Percentiles rank a stretch among this genome's conserved stretches.
These are phyloP conservation scores for Linnemannia zychae DNA, from an alignment of 192 early-diverging fungal genomes.

Conservation along the genomic window DNA sequence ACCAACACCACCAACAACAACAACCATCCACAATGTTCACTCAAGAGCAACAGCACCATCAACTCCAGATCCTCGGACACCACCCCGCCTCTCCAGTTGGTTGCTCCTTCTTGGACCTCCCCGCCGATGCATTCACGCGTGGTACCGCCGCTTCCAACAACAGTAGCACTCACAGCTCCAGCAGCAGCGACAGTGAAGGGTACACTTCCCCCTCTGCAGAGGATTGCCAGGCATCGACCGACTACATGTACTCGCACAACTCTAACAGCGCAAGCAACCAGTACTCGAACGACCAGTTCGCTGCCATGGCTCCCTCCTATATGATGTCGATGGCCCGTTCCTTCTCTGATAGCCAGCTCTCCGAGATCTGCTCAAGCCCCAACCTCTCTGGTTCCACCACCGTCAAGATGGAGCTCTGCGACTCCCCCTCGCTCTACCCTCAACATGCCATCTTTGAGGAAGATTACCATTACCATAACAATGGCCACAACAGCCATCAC, in stretches of 20 bases:
- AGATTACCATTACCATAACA: slow-evolving; percentile 16
- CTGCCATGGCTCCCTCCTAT: slow-evolving; percentile 27
- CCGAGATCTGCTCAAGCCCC: slow-evolving; percentile 20
- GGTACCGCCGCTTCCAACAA: background rate
- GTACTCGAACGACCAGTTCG: slow-evolving; percentile 43
- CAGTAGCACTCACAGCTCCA: background rate
- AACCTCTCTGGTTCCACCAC: slow-evolving; percentile 7
- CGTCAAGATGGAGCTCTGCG: slow-evolving; percentile 26
- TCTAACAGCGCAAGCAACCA: slow-evolving; percentile 10
- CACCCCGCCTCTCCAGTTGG: slow-evolving; percentile 41
- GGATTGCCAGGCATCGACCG: slow-evolving; percentile 31
- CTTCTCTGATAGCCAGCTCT: slow-evolving; percentile 38
- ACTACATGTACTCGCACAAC: slow-evolving; percentile 19
- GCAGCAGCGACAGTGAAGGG: background rate
- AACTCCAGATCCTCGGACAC: slow-evolving; percentile 43
- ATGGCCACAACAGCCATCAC: background rate
- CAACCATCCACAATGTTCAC: slow-evolving; percentile 5
- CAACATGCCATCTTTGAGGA: slow-evolving; percentile 33
- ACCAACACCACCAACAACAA: slow-evolving; percentile 4
- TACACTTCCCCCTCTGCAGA: slow-evolving; percentile 11
- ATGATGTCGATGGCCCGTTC: slow-evolving; percentile 53
- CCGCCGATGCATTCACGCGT: slow-evolving; percentile 17
- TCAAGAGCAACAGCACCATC: slow-evolving; percentile 31
- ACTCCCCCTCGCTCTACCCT: slow-evolving; percentile 38
- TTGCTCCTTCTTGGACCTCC: slow-evolving; percentile 37